Evolutionary conservation across 139 green algal species (phyloP).

Genomic region (Desmodesmus armatus): DNA sequence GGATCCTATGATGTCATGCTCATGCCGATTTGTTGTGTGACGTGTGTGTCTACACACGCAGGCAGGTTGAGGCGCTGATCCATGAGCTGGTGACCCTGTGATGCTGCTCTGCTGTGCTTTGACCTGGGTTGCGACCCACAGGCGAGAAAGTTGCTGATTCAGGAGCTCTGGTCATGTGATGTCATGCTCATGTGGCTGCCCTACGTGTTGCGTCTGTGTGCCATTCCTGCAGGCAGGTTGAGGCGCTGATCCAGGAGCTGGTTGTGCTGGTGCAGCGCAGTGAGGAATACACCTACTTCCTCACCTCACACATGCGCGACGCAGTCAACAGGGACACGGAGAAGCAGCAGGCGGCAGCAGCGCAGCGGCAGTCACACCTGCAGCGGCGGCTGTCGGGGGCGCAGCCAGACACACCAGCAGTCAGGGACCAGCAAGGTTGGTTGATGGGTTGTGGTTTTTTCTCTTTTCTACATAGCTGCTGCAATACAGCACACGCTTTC

Average conservation of each 20-base stretch:
- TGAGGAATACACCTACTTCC: conserved; percentile 95
- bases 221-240: conserved; percentile 37
- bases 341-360: conserved; percentile 16
- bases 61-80: conserved; percentile 56
- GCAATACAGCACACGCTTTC: too few relatives aligned
- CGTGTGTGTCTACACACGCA: too few relatives aligned
- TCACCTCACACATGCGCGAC: conserved; percentile 76
- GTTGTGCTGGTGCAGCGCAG: conserved; percentile 80
- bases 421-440: neutral
- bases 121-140: too few relatives aligned
- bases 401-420: conserved; percentile 7
- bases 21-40: too few relatives aligned
- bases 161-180: too few relatives aligned
- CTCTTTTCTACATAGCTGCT: too few relatives aligned
- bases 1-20: too few relatives aligned
- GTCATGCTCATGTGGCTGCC: too few relatives aligned
- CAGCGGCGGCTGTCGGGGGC: neutral
- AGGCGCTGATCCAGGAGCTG: conserved; percentile 72
- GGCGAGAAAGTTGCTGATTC: too few relatives aligned
- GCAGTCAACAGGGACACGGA: conserved; percentile 16
- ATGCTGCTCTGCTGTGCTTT: conserved; percentile 8
- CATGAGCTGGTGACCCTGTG: conserved; percentile 80
- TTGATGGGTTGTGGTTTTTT: too few relatives aligned
- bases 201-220: too few relatives aligned
- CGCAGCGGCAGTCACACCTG: conserved; percentile 1